Conservation (phyloP, 208 protist species). For the Leishmania martiniquensis region DNA sequence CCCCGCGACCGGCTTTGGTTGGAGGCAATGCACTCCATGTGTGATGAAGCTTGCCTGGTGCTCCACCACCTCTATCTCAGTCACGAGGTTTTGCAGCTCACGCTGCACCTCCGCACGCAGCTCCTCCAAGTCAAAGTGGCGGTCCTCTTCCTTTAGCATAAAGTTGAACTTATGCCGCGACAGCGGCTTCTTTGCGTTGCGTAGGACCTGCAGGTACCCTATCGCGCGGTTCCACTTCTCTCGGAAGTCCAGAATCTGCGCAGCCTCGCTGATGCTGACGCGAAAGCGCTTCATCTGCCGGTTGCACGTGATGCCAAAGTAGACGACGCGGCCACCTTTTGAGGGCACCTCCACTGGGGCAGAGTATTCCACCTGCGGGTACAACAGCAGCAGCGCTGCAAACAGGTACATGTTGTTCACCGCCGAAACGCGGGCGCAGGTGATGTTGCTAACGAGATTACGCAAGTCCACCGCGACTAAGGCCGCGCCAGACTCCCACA, state of each 20-base stretch:
- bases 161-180: slow-evolving; percentile 70
- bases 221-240: slow-evolving; percentile 68
- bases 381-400: slow-evolving; percentile 77
- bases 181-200: slow-evolving; percentile 58
- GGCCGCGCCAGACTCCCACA: slow-evolving; percentile 66
- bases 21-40: slow-evolving; percentile 62
- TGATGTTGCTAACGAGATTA: slow-evolving; percentile 53
- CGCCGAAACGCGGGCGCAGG: slow-evolving; percentile 56
- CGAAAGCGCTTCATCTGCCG: slow-evolving; percentile 87
- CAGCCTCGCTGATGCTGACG: slow-evolving; percentile 70
- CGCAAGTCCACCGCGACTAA: slow-evolving; percentile 72
- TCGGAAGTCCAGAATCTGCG: slow-evolving; percentile 84
- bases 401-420: slow-evolving; percentile 82
- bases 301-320: slow-evolving; percentile 88
- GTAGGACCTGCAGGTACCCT: slow-evolving; percentile 79
- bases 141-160: slow-evolving; percentile 73
- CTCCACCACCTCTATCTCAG: slow-evolving; percentile 77
- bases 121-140: slow-evolving; percentile 65
- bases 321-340: slow-evolving; percentile 59
- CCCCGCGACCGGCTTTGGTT: slow-evolving; percentile 42
- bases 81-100: slow-evolving; percentile 69
- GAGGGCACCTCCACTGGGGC: slow-evolving; percentile 52
- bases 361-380: slow-evolving; percentile 86
- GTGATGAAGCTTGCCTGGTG: slow-evolving; percentile 84
- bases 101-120: slow-evolving; percentile 63